Evolutionary conservation across 345 rosid genomes (phyloP), one percentile per base, ranked within the genome.

Genomic region (Gossypium turneri): DNA sequence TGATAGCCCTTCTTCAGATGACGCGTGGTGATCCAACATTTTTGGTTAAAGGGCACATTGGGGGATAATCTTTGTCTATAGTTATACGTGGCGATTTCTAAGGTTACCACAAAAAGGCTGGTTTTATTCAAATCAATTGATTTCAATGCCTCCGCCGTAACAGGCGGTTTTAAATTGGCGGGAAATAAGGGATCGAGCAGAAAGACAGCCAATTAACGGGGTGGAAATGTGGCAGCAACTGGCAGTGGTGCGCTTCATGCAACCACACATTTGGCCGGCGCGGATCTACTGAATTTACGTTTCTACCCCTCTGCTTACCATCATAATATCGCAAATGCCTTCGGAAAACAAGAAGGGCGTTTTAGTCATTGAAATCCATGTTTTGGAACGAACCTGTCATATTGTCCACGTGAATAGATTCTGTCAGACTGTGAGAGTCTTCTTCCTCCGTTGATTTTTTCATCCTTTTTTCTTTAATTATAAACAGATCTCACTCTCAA

Each of bases 201-300:
- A 17, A n/a, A 64, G 48, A 12, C 13, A 34, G 68, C 69, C 69
- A 64, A 64, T 7, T 34, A 34, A 70, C 24, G 50, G 68, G 41
- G 9, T 51, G 63, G 66, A 78, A 50, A 87, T 77, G 88, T 87
- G 88, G 84, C 74, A 78, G 55, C 19, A 44, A 38, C 74, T 63
- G 82, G 68, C 47, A 4, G 22, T 34, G 13, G 43, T 59, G 7
- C 47, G 77, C 71, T 83, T 41, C 93, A 86, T 84, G 90, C 90
- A 86, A 81, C 86, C 86, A 77, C 74, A 81, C 91, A 87, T 81
- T 78, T 89, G 90, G 87, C 87, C 58, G 43, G 41, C 27, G 15
- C 9, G 17, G 61, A 52, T 47, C 25, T 11, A 9, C 8, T 2
- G 0, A 12, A 41, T n/a, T 64, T 24, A 38, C 50, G 16, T 64